Conservation (phyloP, 192 early-diverging fungal species). For the Chytriomyces confervae region DNA sequence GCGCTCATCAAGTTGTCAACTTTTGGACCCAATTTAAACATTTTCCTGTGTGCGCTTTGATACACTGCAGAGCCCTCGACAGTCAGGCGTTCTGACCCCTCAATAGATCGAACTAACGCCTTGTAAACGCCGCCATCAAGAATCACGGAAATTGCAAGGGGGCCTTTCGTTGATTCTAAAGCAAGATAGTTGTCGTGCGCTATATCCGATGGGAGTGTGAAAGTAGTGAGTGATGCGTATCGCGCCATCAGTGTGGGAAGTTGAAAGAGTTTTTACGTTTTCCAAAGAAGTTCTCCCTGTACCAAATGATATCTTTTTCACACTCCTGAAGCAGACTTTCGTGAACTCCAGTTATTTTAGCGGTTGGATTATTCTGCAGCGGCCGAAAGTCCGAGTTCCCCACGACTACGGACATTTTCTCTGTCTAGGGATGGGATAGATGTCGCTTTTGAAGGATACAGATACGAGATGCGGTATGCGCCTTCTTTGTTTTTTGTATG, state of each 20-base stretch:
- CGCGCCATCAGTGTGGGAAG: neutral
- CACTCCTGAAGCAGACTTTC: slow-evolving; percentile 70
- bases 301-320: slow-evolving; percentile 73
- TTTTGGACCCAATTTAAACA: slow-evolving; percentile 56
- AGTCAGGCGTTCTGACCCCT: slow-evolving; percentile 64
- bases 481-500: neutral
- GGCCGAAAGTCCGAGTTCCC: slow-evolving; percentile 58
- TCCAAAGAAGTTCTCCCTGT: slow-evolving; percentile 67
- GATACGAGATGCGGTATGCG: neutral
- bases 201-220: slow-evolving; percentile 13
- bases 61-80: slow-evolving; percentile 47
- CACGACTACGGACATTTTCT: slow-evolving; percentile 49
- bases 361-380: slow-evolving; percentile 46
- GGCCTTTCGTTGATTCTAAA: slow-evolving; percentile 52
- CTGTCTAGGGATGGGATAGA: too few relatives aligned
- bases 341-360: slow-evolving; percentile 58
- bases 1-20: slow-evolving; percentile 56
- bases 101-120: slow-evolving; percentile 53
- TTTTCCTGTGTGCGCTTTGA: slow-evolving; percentile 49
- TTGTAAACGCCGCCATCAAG: slow-evolving; percentile 59
- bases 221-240: neutral
- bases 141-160: slow-evolving; percentile 59
- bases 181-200: slow-evolving; percentile 60
- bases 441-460: too few relatives aligned
- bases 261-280: slow-evolving; percentile 46